Percentiles rank a stretch among this genome's conserved stretches.
phyloP scores from a whole-genome alignment of 2,329 filamentous ascomycete species.

The Cladosporium sp. region DNA sequence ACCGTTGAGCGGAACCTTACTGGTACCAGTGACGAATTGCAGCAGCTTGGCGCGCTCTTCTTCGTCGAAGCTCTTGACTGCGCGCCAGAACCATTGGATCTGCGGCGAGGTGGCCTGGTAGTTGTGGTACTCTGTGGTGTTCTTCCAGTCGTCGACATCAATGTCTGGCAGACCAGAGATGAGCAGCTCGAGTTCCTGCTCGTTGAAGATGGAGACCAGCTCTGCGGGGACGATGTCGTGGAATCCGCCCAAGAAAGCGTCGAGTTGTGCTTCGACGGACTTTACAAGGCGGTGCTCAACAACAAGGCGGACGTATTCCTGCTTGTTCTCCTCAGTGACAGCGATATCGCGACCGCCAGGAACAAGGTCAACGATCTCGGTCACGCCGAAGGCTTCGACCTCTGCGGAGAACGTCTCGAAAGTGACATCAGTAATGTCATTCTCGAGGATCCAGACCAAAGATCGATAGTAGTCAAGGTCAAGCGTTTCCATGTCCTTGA shows the following conservation, averaged over 20 bases:
- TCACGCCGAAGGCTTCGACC: slow-evolving; percentile 89
- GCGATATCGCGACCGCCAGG: slow-evolving; percentile 84
- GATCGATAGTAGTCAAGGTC: slow-evolving; percentile 99
- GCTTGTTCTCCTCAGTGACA: slow-evolving; percentile 97
- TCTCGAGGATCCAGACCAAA: slow-evolving; percentile 95
- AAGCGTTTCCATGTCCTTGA: slow-evolving; percentile 99
- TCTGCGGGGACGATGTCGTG: slow-evolving; percentile 96
- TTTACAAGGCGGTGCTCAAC: slow-evolving; percentile 90
- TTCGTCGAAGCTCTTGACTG: slow-evolving; percentile 94
- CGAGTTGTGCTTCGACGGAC: slow-evolving; percentile 90
- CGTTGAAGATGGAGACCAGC: slow-evolving; percentile 94
- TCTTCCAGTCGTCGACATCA: slow-evolving; percentile 98
- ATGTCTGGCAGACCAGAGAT: slow-evolving; percentile 97
- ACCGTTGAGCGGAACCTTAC: slow-evolving; percentile 95
- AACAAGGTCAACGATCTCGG: slow-evolving; percentile 79
- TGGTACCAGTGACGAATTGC: slow-evolving; percentile 97
- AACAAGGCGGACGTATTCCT: slow-evolving; percentile 90
- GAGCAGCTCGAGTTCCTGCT: slow-evolving; percentile 92
- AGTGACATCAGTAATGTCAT: slow-evolving; percentile 97
- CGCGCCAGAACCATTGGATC: slow-evolving; percentile 99
- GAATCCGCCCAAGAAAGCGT: slow-evolving; percentile 79
- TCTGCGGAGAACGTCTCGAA: slow-evolving; percentile 94
- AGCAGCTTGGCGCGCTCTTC: slow-evolving; percentile 96
- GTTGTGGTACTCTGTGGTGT: slow-evolving; percentile 97
- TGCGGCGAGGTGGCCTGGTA: slow-evolving; percentile 91